Evolutionary conservation across 495 filamentous ascomycete species (phyloP).

Genomic region (Thozetella sp.): DNA sequence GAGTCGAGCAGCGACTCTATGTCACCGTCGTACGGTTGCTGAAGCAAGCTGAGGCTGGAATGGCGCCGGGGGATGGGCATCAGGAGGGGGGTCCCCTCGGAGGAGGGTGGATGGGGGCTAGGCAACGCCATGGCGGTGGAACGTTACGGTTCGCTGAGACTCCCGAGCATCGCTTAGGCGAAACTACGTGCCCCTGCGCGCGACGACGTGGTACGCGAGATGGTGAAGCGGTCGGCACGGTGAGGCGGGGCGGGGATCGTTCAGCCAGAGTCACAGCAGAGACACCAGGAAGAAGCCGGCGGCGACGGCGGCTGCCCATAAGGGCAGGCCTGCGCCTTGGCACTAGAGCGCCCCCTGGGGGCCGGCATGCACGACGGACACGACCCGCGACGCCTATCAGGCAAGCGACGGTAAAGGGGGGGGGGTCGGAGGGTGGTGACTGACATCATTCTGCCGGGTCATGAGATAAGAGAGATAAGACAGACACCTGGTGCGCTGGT

Average conservation of each 20-base stretch:
- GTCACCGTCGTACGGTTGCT: slow-evolving; percentile 7
- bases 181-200: too few species aligned
- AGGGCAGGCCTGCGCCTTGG: not conserved
- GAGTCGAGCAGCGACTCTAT: slow-evolving; percentile 14
- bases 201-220: too few species aligned
- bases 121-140: not conserved
- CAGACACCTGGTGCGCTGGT: too few species aligned
- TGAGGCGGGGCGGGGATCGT: too few species aligned
- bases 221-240: too few species aligned
- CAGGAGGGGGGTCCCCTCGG: not conserved
- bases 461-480: slow-evolving; percentile 2
- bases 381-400: not conserved
- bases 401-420: not conserved
- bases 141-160: not conserved
- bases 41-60: not conserved
- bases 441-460: not conserved
- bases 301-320: not conserved
- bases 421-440: not conserved
- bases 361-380: not conserved
- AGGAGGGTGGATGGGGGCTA: not conserved
- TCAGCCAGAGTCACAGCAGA: too few species aligned
- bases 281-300: too few species aligned
- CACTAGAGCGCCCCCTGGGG: not conserved
- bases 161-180: too few species aligned
- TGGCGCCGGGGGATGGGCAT: not conserved